Evolutionary conservation across 1,139 yeast genomes (phyloP), one percentile per base, ranked within the genome.

Genomic region (Yarrowia galli): DNA sequence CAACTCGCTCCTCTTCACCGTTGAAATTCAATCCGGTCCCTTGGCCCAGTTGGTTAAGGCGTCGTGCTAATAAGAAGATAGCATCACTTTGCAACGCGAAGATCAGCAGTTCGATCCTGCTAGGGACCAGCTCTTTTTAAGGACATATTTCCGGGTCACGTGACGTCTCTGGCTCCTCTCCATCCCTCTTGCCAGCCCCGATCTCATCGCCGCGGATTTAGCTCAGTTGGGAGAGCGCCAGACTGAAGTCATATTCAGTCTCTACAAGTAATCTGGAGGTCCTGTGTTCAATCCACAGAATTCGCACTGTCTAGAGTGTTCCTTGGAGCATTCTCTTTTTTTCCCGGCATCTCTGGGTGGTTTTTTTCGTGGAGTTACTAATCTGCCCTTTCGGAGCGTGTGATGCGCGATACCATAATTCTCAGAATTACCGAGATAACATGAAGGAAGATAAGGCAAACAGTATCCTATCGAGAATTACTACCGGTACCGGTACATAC

Each of bases 211-310:
- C 23, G 46, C 46, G 46, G 46, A 42, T 42, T 42, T 42, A 42
- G 46, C 46, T 42, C 46, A 42, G 46, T 42, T 42, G 46, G 46
- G 46, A 42, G 46, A 42, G 46, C 46, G 46, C 46, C 46, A 42
- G 46, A 42, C 46, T 42, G 46, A 42, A 42, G 46, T 42, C 46
- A 42, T 42, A 42, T 20, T 42, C 46, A 7, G 46, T 42, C 46
- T 42, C 46, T 42, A 40, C 46, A 42, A 42, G 46, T 42, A 43
- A 88, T 88, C 92, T 88, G 91, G 84, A 89, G 92, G 93, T 89
- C 92, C 89, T 88, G 92, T 87, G 93, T 89, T 89, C 93, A 89
- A 89, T 88, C 92, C 93, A 87, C 93, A 88, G 89, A 88, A 86
- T 81, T 86, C 91, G 92, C 93, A 88, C 3, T 12, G 25, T 13